Conservation (phyloP, 2,329 filamentous ascomycete species). For the Ceratocystis ficicola region DNA sequence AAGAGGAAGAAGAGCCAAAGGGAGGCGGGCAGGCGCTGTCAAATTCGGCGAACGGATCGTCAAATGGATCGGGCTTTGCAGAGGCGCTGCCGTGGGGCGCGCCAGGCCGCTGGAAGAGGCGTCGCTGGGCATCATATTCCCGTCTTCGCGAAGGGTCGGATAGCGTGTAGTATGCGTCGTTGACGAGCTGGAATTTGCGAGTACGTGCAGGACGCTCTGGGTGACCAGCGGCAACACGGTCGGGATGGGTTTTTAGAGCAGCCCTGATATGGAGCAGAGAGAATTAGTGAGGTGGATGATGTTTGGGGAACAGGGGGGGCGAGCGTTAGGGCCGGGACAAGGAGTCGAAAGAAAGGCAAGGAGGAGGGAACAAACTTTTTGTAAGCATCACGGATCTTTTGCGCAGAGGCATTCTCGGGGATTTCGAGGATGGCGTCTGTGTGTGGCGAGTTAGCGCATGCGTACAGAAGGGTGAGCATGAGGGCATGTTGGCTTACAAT, state of each 20-base stretch:
- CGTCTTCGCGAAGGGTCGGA: constrained; percentile 64
- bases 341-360: neutral
- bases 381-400: constrained; percentile 87
- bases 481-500: constrained; percentile 11
- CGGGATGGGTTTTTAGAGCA: constrained; percentile 84
- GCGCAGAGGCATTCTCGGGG: constrained; percentile 57
- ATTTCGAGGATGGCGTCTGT: constrained; percentile 65
- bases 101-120: constrained; percentile 27
- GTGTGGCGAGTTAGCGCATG: neutral
- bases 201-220: constrained; percentile 73
- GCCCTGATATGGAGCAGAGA: constrained; percentile 41
- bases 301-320: neutral
- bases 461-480: neutral
- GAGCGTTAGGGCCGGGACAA: neutral
- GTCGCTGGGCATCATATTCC: constrained; percentile 66
- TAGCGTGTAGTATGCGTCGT: constrained; percentile 86
- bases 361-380: constrained; percentile 51
- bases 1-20: constrained; percentile 29
- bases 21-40: constrained; percentile 27
- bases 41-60: constrained; percentile 37
- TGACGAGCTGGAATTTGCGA: constrained; percentile 79
- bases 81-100: constrained; percentile 21
- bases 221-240: constrained; percentile 72
- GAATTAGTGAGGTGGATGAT: neutral
- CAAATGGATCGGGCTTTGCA: constrained; percentile 20